Evolutionary conservation across 2,329 filamentous ascomycete genomes (phyloP), one percentile per base, ranked within the genome.

Genomic region (Arthroderma sp.): DNA sequence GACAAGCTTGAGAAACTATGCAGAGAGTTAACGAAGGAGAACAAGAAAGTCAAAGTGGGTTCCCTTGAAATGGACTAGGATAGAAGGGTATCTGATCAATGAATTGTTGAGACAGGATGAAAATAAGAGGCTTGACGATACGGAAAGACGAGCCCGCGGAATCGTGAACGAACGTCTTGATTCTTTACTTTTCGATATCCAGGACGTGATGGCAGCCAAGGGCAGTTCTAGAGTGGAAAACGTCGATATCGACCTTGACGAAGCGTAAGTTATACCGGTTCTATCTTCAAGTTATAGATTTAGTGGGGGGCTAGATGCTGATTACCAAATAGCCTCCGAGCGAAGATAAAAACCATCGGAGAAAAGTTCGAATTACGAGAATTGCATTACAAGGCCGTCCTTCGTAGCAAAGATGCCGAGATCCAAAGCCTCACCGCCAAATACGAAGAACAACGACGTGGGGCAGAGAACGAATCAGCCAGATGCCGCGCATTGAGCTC

Each of bases 1-100:
- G 91, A 97, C 71, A 97, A 97, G 74, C 77, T 98, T 49, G 93
- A 98, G 73, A 98, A 97, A 70, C 78, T 98, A 33, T 96, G 91
- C 66, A 80, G 93, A 58, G 93, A 98, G 71, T 79, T 98, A 57
- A 93, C 94, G 60, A 87, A 91, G 66, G 93, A 98, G 68, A 98
- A 98, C 72, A 97, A 97, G 74, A 94, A 95, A 74, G 83, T 98
- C 63, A 97, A 97, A 85, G 88, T 93, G 73, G 64, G 76, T 70
- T 39, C 23, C 54, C 37, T 41, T n/a, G 39, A 44, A 17, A 33
- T 33, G 54, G 37, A 38, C 47, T 28, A 25, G 43, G 28, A 25
- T 44, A 44, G 23, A 37, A 49, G 5, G 23, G 41, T 23, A 52
- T 58, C 58, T 60, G 57, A 60, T 59, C 56, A 47, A 43, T 58